Conservation (phyloP, 129 eudicot genomes). For the Chrysanthemum lavandulifolium region DNA sequence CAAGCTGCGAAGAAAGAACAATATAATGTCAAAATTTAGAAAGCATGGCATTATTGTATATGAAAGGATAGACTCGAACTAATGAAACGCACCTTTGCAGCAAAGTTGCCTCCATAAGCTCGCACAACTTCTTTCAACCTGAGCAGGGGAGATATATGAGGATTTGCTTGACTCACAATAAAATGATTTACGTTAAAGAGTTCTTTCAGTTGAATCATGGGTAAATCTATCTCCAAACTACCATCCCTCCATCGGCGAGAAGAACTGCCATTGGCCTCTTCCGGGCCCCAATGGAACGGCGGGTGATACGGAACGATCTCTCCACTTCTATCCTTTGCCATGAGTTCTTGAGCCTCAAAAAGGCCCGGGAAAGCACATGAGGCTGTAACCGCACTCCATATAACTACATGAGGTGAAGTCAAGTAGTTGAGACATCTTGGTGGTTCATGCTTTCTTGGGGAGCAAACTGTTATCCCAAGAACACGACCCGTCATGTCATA, state of each 20-base stretch:
- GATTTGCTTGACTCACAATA: constrained; percentile 95
- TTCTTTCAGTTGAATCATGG: constrained; percentile 92
- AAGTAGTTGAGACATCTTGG: constrained; percentile 92
- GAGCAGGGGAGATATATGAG: constrained; percentile 81
- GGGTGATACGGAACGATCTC: constrained; percentile 94
- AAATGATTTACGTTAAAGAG: constrained; percentile 93
- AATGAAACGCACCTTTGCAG: constrained; percentile 72
- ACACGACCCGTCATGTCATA: constrained; percentile 94
- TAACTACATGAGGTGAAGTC: constrained; percentile 95
- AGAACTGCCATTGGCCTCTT: constrained; percentile 49
- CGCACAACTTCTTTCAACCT: constrained; percentile 81
- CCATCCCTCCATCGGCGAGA: constrained; percentile 96
- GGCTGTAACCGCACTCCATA: constrained; percentile 98
- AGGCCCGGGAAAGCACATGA: constrained; percentile 99
- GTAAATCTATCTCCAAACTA: constrained; percentile 90
- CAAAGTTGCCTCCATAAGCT: constrained; percentile 87
- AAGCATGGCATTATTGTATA: background rate
- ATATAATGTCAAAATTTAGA: constrained; percentile 12
- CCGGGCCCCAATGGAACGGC: constrained; percentile 76
- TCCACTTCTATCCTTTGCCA: constrained; percentile 91
- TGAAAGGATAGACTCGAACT: background rate
- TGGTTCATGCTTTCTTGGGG: constrained; percentile 95
- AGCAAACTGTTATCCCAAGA: constrained; percentile 88
- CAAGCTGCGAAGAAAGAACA: constrained; percentile 50
- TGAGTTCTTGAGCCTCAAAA: constrained; percentile 92